Conservation (phyloP, 2,329 filamentous ascomycete genomes). For the Venturia nashicola region DNA sequence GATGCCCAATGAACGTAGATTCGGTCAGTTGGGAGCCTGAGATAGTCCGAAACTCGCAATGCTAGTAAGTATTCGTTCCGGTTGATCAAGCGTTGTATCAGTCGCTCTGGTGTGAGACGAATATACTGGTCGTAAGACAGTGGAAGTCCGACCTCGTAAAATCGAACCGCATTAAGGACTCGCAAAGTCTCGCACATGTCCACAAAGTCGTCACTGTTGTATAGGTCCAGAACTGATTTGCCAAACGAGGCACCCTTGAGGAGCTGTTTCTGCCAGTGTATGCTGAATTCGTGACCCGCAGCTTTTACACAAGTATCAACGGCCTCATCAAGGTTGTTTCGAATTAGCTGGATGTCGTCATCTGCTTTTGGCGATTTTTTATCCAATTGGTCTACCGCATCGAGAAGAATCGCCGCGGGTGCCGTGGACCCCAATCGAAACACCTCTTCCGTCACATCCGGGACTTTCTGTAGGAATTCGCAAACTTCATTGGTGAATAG, state of each 20-base stretch:
- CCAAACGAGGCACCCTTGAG: constrained; percentile 96
- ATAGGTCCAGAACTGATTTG: constrained; percentile 92
- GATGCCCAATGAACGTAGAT: constrained; percentile 98
- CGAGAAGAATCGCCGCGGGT: constrained; percentile 80
- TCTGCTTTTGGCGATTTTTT: constrained; percentile 93
- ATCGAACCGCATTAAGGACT: constrained; percentile 83
- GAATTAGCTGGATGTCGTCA: constrained; percentile 92
- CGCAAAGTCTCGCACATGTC: constrained; percentile 93
- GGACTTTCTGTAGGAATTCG: constrained; percentile 92
- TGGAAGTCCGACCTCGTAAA: constrained; percentile 81
- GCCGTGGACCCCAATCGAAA: constrained; percentile 83
- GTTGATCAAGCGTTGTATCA: constrained; percentile 78
- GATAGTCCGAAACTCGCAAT: constrained; percentile 74
- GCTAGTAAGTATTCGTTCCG: constrained; percentile 86
- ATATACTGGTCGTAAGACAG: constrained; percentile 91
- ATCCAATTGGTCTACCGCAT: constrained; percentile 84
- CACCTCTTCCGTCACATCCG: constrained; percentile 73
- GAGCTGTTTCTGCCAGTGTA: constrained; percentile 88
- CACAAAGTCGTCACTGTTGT: constrained; percentile 97
- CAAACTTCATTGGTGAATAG: constrained; percentile 89
- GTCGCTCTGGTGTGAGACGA: constrained; percentile 73
- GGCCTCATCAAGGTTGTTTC: constrained; percentile 75
- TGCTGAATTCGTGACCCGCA: constrained; percentile 80
- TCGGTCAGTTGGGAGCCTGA: constrained; percentile 72
- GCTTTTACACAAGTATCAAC: constrained; percentile 91